Percentiles rank a stretch among this genome's conserved stretches.
These are phyloP conservation scores for Tricholoma sp. DNA, from an alignment of 768 basidiomycete species.

Conservation along the genomic window DNA sequence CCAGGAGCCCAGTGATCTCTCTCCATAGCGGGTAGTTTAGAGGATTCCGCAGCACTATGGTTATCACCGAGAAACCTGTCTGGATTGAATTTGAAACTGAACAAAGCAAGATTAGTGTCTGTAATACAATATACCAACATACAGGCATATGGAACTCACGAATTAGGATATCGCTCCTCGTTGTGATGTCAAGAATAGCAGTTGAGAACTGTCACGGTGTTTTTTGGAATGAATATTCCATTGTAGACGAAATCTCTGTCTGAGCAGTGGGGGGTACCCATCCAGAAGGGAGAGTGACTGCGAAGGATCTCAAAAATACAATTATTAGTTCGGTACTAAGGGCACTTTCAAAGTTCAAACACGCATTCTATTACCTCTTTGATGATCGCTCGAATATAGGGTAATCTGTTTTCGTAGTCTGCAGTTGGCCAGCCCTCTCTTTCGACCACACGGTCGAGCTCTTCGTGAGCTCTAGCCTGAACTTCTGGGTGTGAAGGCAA, in stretches of 20 bases:
- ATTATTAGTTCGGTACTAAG: background rate
- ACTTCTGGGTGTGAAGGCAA: constrained; percentile 26
- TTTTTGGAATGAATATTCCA: constrained; percentile 35
- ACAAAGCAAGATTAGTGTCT: no score
- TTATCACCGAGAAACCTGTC: constrained; percentile 37
- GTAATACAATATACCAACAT: constrained; percentile 2
- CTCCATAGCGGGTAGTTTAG: constrained; percentile 33
- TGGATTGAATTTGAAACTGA: constrained; percentile 22
- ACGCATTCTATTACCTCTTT: constrained; percentile 14
- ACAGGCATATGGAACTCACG: constrained; percentile 15
- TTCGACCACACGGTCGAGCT: constrained; percentile 26
- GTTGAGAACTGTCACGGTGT: constrained; percentile 33
- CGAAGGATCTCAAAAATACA: constrained; percentile 24
- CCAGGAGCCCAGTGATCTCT: constrained; percentile 49
- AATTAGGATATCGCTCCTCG: constrained; percentile 31
- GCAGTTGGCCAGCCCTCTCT: constrained; percentile 20
- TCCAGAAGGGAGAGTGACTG: constrained; percentile 32
- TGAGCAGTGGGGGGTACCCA: constrained; percentile 32
- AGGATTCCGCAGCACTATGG: constrained; percentile 32
- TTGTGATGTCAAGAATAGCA: constrained; percentile 32
- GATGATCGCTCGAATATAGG: constrained; percentile 30
- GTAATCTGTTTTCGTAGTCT: constrained; percentile 25
- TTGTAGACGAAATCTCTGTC: constrained; percentile 34
- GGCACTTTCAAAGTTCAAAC: no score
- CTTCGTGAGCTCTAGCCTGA: constrained; percentile 23